Evolutionary conservation across 2,329 filamentous ascomycete genomes (phyloP).

Genomic region (Fusarium abutilonis): DNA sequence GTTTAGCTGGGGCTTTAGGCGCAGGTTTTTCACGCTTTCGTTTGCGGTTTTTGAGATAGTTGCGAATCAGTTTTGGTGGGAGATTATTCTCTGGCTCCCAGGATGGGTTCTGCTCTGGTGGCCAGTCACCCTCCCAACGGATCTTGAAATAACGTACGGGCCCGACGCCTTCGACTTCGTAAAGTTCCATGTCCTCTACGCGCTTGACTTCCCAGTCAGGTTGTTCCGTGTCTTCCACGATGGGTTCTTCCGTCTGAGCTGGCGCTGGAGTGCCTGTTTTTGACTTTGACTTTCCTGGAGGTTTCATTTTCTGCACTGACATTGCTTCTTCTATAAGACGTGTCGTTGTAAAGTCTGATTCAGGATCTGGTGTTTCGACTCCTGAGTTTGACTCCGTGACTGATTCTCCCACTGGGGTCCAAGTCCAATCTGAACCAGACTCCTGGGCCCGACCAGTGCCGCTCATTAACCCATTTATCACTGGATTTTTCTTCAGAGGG

Average conservation of each 20-base stretch:
- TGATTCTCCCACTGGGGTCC: slow-evolving; percentile 8
- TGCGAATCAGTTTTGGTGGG: slow-evolving; percentile 52
- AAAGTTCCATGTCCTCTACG: slow-evolving; percentile 55
- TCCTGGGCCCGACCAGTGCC: neutral
- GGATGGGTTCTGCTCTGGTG: slow-evolving; percentile 63
- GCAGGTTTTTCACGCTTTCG: slow-evolving; percentile 17
- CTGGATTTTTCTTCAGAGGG: neutral
- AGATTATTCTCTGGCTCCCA: slow-evolving; percentile 68
- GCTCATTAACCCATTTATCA: neutral
- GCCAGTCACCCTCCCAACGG: slow-evolving; percentile 67
- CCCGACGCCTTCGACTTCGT: slow-evolving; percentile 51
- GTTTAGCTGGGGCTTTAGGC: slow-evolving; percentile 24
- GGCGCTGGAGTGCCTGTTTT: neutral
- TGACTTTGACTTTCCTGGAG: slow-evolving; percentile 7
- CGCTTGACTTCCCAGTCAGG: slow-evolving; percentile 56
- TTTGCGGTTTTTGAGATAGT: slow-evolving; percentile 51
- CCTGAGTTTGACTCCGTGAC: slow-evolving; percentile 15
- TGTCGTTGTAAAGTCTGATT: neutral
- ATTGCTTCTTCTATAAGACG: slow-evolving; percentile 1
- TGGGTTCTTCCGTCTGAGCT: neutral
- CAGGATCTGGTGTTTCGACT: slow-evolving; percentile 7
- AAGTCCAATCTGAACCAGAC: slow-evolving; percentile 6
- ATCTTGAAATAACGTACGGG: slow-evolving; percentile 60
- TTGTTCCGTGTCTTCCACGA: slow-evolving; percentile 12
- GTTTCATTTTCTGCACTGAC: slow-evolving; percentile 6